Percentiles rank a stretch among this genome's conserved stretches.
phyloP scores from a whole-genome alignment of 2,329 filamentous ascomycete genomes.

The Fusarium heterosporum region DNA sequence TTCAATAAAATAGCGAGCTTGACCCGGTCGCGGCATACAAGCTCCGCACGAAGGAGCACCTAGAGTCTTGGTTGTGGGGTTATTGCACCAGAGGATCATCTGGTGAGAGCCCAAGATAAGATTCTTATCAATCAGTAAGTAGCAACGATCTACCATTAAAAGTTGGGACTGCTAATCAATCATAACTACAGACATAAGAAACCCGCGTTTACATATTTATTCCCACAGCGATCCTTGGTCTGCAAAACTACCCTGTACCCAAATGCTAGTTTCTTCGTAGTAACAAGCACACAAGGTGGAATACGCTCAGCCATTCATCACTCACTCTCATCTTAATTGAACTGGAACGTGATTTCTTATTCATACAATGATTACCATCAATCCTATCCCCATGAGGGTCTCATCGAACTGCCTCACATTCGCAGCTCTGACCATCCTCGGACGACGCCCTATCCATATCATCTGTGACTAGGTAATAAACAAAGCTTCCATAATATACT shows the following conservation, averaged over 20 bases:
- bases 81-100: conserved; percentile 2
- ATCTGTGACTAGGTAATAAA: conserved; percentile 21
- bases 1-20: neutral
- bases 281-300: neutral
- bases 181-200: neutral
- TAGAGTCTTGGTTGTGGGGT: conserved; percentile 7
- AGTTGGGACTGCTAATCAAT: neutral
- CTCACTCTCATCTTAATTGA: neutral
- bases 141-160: neutral
- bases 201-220: neutral
- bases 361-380: conserved; percentile 47
- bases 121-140: conserved; percentile 26
- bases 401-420: conserved; percentile 17
- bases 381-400: conserved; percentile 34
- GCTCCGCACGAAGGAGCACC: conserved; percentile 13
- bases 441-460: conserved; percentile 18
- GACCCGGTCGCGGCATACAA: conserved; percentile 4
- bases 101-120: conserved; percentile 20
- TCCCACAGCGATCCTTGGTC: neutral
- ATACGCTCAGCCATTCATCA: neutral
- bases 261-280: no score
- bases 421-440: conserved; percentile 9
- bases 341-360: conserved; percentile 42
- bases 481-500: conserved; percentile 32
- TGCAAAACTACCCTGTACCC: no score